phyloP scores from a whole-genome alignment of 768 basidiomycete species.

The Mrakia blollopis region DNA sequence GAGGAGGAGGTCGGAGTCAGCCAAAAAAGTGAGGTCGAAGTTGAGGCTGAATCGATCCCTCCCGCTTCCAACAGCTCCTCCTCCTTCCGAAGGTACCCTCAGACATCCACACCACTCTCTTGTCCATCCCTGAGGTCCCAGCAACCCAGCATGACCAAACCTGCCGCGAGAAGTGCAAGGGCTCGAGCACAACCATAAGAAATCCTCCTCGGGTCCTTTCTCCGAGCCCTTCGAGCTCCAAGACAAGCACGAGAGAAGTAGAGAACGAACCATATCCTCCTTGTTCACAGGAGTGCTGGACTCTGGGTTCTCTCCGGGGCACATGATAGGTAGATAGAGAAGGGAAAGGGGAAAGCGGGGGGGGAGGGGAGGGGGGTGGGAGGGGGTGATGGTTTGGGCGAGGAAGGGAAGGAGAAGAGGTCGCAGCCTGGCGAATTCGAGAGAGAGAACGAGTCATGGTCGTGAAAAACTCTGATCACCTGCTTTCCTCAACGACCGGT shows the following conservation, averaged over 20 bases:
- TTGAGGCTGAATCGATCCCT: conserved; percentile 2
- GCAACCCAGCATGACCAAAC: too few relatives aligned
- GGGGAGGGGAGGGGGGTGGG: neutral
- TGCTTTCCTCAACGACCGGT: neutral
- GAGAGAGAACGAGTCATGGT: too few relatives aligned
- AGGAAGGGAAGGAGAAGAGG: neutral
- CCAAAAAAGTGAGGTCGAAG: neutral
- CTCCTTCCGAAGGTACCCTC: too few relatives aligned
- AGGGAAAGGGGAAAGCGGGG: too few relatives aligned
- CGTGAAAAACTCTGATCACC: neutral
- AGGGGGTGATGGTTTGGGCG: neutral
- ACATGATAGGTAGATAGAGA: conserved; percentile 5
- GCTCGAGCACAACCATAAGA: too few relatives aligned
- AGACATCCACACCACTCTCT: too few relatives aligned
- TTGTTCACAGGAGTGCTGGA: neutral
- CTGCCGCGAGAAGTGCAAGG: too few relatives aligned
- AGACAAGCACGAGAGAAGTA: neutral
- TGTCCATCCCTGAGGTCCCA: too few relatives aligned
- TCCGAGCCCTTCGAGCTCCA: too few relatives aligned
- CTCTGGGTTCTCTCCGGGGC: conserved; percentile 21
- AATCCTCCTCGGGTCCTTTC: too few relatives aligned
- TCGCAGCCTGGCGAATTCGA: neutral
- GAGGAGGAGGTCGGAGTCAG: neutral
- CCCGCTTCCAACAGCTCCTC: too few relatives aligned
- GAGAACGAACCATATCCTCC: conserved; percentile 9